Percentiles rank a stretch among this genome's conserved stretches.
Evolutionary conservation across 1,284 basidiomycete genomes (phyloP).

Genomic region (Cryptococcus sp.): DNA sequence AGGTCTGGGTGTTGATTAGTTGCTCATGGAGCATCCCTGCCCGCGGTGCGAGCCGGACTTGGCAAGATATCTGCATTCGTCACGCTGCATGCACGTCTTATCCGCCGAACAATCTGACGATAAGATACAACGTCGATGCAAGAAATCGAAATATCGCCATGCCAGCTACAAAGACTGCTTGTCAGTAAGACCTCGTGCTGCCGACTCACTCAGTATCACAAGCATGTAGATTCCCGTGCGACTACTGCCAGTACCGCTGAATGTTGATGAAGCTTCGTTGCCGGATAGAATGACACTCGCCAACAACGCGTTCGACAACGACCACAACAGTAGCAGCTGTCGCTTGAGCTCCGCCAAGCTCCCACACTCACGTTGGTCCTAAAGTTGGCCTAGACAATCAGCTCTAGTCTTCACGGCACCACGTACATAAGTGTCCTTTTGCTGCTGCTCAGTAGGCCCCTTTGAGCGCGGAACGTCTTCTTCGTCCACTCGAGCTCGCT

Average conservation of each 20-base stretch:
- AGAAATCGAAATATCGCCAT: conserved; percentile 53
- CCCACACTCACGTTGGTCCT: conserved; percentile 68
- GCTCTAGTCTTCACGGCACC: neutral
- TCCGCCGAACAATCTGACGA: conserved; percentile 58
- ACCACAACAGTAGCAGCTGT: conserved; percentile 42
- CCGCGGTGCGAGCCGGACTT: too few relatives aligned
- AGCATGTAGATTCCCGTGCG: conserved; percentile 49
- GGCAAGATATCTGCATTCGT: too few relatives aligned
- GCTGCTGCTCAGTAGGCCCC: conserved; percentile 56
- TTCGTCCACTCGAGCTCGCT: conserved; percentile 32
- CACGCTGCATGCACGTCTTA: conserved; percentile 40
- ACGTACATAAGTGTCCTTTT: conserved; percentile 72
- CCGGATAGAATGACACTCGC: conserved; percentile 79
- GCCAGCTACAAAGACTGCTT: conserved; percentile 45
- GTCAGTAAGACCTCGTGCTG: neutral
- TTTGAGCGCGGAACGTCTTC: conserved; percentile 50
- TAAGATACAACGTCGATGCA: conserved; percentile 60
- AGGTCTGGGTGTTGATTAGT: too few relatives aligned
- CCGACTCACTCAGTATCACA: conserved; percentile 31
- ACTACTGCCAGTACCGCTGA: conserved; percentile 50
- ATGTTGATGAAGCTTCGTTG: conserved; percentile 58
- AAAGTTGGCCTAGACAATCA: conserved; percentile 56
- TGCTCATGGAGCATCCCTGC: too few relatives aligned
- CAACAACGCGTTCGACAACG: conserved; percentile 58
- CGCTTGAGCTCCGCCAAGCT: neutral